phyloP scores from a whole-genome alignment of 78 protist genomes.

The Dictyostelium citrinum region DNA sequence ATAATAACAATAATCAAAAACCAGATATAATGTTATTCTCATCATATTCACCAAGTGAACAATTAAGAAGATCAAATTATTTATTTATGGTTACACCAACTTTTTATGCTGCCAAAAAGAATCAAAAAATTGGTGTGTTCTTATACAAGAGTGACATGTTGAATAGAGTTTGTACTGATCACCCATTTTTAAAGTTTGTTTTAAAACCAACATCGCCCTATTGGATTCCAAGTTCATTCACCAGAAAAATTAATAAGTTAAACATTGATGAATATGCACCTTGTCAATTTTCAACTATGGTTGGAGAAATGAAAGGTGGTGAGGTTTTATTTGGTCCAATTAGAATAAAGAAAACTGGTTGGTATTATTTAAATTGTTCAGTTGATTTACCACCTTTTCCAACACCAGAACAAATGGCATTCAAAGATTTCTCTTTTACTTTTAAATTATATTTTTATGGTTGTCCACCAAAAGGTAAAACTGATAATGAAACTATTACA shows the following conservation, averaged over 20 bases:
- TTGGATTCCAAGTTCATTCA: constrained; percentile 55
- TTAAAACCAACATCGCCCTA: constrained; percentile 41
- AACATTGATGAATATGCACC: constrained; percentile 56
- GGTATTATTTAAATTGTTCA: constrained; percentile 35
- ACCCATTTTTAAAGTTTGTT: constrained; percentile 19
- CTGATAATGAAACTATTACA: neutral
- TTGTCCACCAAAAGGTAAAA: constrained; percentile 56
- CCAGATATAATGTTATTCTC: neutral
- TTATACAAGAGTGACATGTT: neutral
- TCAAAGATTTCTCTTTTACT: constrained; percentile 47
- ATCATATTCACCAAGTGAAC: neutral
- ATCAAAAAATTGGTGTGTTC: constrained; percentile 67
- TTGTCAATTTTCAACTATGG: constrained; percentile 21
- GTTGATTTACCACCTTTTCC: constrained; percentile 55
- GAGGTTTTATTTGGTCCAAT: constrained; percentile 58
- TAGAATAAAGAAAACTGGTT: constrained; percentile 60
- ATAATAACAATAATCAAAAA: neutral
- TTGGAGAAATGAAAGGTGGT: constrained; percentile 24
- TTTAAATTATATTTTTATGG: constrained; percentile 63
- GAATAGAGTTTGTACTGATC: neutral
- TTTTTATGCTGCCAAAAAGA: constrained; percentile 62
- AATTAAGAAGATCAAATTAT: neutral
- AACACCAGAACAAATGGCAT: neutral
- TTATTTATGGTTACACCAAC: constrained; percentile 40
- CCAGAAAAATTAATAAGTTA: constrained; percentile 31